A percentile compares a stretch with the other conserved stretches of the same genome.
phyloP scores from a whole-genome alignment of 2,329 filamentous ascomycete genomes.

The Ophiosphaerella korrae region DNA sequence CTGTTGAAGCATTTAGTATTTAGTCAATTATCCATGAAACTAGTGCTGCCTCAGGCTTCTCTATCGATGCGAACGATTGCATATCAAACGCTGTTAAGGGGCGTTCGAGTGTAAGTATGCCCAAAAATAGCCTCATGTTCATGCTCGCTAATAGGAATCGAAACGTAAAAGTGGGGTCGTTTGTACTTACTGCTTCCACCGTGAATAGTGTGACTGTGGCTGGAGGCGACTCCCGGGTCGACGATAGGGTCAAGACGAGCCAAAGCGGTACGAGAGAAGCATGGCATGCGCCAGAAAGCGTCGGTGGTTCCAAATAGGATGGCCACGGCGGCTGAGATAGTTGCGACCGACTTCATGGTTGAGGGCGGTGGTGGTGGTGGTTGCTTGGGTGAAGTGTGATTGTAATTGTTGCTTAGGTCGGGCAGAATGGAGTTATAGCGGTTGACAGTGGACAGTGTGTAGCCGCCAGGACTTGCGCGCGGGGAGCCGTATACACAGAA shows the following conservation, averaged over 20 bases:
- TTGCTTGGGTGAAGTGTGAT: not conserved
- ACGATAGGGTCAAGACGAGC: conserved; percentile 60
- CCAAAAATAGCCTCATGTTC: conserved; percentile 7
- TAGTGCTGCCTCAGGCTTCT: conserved; percentile 16
- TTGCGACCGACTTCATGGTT: conserved; percentile 40
- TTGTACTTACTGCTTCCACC: conserved; percentile 58
- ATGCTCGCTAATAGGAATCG: conserved; percentile 49
- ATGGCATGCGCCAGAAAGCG: conserved; percentile 74
- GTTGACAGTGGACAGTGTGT: conserved; percentile 17
- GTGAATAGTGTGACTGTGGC: conserved; percentile 41
- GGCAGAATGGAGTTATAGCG: not conserved
- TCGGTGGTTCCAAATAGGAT: conserved; percentile 54
- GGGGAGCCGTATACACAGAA: conserved; percentile 31
- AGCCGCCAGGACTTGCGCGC: conserved; percentile 35
- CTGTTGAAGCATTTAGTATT: conserved; percentile 36
- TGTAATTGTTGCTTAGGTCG: not conserved
- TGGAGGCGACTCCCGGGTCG: conserved; percentile 32
- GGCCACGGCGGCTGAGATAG: conserved; percentile 34
- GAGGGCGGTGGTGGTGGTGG: not conserved
- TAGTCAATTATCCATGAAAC: conserved; percentile 19
- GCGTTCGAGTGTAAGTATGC: not conserved
- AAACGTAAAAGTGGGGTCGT: conserved; percentile 41
- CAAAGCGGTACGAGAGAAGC: conserved; percentile 64
- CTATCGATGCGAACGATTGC: not conserved
- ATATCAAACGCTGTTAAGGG: conserved; percentile 1